Conservation (phyloP, 1,139 yeast species). For the Yamadazyma spencermartinsiae region DNA sequence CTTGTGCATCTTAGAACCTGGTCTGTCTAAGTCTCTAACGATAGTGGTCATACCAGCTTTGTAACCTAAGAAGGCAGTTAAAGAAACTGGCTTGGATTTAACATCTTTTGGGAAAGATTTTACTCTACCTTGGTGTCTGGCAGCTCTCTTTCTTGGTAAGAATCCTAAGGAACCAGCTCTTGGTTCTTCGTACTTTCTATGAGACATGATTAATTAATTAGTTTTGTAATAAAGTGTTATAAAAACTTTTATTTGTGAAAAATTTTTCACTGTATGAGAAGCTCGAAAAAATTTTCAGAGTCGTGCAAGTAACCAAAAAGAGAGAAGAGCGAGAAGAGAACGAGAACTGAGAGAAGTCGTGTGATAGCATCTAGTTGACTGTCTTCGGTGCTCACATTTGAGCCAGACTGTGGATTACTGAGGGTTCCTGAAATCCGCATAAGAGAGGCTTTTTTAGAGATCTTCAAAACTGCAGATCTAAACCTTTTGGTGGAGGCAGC, state of each 20-base stretch:
- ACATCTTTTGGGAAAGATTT: slow-evolving; percentile 99
- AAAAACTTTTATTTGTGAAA: too few relatives aligned
- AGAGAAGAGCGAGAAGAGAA: background rate
- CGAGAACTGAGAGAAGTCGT: background rate
- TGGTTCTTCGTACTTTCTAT: slow-evolving; percentile 99
- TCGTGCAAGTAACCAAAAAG: background rate
- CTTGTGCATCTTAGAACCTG: slow-evolving; percentile 99
- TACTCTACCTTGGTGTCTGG: slow-evolving; percentile 97
- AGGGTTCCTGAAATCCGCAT: background rate
- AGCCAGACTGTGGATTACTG: background rate
- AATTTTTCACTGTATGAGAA: slow-evolving; percentile 5
- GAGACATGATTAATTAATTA: slow-evolving; percentile 66
- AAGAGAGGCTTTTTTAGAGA: background rate
- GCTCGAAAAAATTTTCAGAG: background rate
- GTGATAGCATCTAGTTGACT: background rate
- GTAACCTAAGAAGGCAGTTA: slow-evolving; percentile 99
- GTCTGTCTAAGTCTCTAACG: slow-evolving; percentile 99
- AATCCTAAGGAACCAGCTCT: slow-evolving; percentile 99
- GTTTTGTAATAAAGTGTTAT: background rate
- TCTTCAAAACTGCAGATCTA: too few relatives aligned
- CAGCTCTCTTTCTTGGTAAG: slow-evolving; percentile 99
- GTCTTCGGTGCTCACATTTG: background rate
- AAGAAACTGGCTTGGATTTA: slow-evolving; percentile 96
- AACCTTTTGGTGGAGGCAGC: background rate
- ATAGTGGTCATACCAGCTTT: slow-evolving; percentile 99